Base-by-base conservation (phyloP, 1,139 yeast genomes). In the Kodamaea alishanica region DNA sequence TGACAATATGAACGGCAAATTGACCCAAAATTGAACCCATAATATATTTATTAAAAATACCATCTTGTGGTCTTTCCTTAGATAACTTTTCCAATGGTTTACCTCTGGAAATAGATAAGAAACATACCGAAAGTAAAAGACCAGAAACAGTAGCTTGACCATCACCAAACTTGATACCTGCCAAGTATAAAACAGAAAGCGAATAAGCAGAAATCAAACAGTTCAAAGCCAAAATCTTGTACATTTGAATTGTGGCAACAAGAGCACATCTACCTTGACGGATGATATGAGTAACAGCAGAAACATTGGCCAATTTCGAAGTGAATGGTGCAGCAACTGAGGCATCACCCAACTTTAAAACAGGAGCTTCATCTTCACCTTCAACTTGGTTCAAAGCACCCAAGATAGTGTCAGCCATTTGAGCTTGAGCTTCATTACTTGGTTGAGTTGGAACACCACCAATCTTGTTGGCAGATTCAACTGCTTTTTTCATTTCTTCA, bases 291-390 rank as follows among this genome's bases (percentile, higher is more conserved):
- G 96, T 86, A 42, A 94, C 97, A 40, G 98, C 84, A 41, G 92
- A 79, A 35, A 94, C 98, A 59, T 85, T 86, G 28, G 96, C 80
- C 51, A 92, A 77, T 61, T 92, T 92, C 24, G 97, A 90, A 12
- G 99, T 92, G 61, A 92, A 89, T 33, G 99, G 99, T 29, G 99
- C 99, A 41, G 99, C 99, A 54, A 94, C 96, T 24, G 97, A 90
- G 7, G 99, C 99, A 68, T 92, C 99, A 55, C 99, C 99, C 41
- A 92, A 74, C 62, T 92, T 94, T 66, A 92, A 76, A 34, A 86
- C 81, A 42, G 99, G 98, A 0, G 94, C 95, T 51, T 90, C 97
- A 41, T 73, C 84, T 40, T 82, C 92, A 25, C 75, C 85, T 49
- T 80, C 89, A 39, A 79, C 79, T 41, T 79, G 84, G 52, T 80